These are phyloP conservation scores for Metrosideros polymorpha DNA, from an alignment of 441 rosid species.

Conservation along the genomic window DNA sequence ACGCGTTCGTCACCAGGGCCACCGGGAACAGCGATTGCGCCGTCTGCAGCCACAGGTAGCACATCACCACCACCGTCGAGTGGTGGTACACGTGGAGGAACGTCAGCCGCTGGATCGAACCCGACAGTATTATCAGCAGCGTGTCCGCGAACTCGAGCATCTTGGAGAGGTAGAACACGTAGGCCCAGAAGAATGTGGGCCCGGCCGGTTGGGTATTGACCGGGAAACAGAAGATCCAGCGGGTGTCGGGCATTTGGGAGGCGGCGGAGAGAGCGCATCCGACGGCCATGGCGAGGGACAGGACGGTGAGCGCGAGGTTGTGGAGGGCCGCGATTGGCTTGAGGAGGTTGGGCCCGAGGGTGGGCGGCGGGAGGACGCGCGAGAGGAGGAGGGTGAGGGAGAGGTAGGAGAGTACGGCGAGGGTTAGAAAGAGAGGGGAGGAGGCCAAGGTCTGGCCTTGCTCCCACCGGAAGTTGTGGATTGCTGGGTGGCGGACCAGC, in stretches of 20 bases:
- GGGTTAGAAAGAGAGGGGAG: conserved; percentile 39
- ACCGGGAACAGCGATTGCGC: conserved; percentile 45
- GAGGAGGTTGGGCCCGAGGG: conserved; percentile 38
- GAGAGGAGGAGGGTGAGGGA: conserved; percentile 2
- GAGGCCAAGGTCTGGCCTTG: conserved; percentile 56
- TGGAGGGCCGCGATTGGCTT: conserved; percentile 41
- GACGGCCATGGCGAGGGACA: conserved; percentile 15
- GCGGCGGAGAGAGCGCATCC: conserved; percentile 5
- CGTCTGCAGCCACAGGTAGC: conserved; percentile 41
- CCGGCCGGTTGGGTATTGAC: conserved; percentile 25
- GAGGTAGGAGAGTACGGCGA: conserved; percentile 30
- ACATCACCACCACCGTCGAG: conserved; percentile 47
- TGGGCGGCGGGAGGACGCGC: conserved; percentile 18
- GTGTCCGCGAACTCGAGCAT: conserved; percentile 48
- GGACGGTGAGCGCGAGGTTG: conserved; percentile 45
- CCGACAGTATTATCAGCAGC: conserved; percentile 33
- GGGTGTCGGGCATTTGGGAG: conserved; percentile 5
- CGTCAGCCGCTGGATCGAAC: conserved; percentile 39
- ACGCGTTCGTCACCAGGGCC: conserved; percentile 38
- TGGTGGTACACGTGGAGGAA: conserved; percentile 77
- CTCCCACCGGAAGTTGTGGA: conserved; percentile 55
- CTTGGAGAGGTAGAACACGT: conserved; percentile 60
- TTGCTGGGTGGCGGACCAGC: conserved; percentile 57
- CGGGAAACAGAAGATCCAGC: conserved; percentile 43
- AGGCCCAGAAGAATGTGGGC: conserved; percentile 56